phyloP scores from a whole-genome alignment of 345 rosid genomes.

The Euclidium syriacum region DNA sequence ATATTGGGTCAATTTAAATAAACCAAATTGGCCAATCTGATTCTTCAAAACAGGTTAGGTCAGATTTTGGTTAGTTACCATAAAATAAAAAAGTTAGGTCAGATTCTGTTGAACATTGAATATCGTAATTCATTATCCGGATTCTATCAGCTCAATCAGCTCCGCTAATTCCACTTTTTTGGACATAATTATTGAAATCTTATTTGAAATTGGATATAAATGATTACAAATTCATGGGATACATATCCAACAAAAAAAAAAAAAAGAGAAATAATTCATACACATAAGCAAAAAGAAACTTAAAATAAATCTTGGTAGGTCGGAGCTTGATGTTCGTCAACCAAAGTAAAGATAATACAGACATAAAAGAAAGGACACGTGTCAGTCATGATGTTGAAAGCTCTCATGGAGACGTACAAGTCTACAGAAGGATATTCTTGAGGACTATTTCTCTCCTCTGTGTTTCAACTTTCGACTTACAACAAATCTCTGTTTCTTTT shows the following conservation, averaged over 20 bases:
- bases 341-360: neutral
- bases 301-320: neutral
- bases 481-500: neutral
- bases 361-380: neutral
- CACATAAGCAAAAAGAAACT: neutral
- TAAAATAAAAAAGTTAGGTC: neutral
- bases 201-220: neutral
- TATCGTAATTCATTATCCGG: neutral
- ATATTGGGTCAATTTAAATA: no score
- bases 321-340: neutral
- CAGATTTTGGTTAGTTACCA: no score
- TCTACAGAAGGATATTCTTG: constrained; percentile 7
- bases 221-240: constrained; percentile 4
- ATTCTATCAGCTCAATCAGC: neutral
- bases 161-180: neutral
- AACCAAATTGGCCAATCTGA: no score
- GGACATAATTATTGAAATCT: neutral
- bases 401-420: constrained; percentile 10
- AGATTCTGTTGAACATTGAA: constrained; percentile 18
- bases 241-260: neutral
- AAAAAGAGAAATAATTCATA: neutral
- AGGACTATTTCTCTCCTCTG: constrained; percentile 10
- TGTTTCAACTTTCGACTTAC: neutral
- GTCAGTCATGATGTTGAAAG: constrained; percentile 7
- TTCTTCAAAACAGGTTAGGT: neutral